Conservation (phyloP, 495 filamentous ascomycete species). For the Penicillium parvum region DNA sequence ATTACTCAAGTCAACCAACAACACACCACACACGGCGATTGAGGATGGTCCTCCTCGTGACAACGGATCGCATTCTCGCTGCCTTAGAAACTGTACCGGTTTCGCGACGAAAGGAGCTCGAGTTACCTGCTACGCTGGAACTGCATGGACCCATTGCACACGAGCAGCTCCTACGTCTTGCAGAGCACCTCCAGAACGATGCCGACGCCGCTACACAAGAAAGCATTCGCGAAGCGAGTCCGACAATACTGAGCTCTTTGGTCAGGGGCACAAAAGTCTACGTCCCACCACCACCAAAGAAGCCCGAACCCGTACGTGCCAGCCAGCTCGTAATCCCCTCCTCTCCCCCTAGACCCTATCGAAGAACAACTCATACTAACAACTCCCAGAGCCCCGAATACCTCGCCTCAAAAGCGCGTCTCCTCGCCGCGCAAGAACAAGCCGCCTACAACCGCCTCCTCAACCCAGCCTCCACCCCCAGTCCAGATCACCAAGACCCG, state of each 20-base stretch:
- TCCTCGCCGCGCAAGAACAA: constrained; percentile 75
- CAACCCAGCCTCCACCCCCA: constrained; percentile 34
- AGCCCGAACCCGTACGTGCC: constrained; percentile 66
- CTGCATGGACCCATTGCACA: constrained; percentile 75
- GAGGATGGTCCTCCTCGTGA: constrained; percentile 73
- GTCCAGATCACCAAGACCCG: constrained; percentile 42
- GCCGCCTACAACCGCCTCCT: constrained; percentile 75
- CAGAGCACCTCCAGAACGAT: constrained; percentile 44
- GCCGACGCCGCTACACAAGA: constrained; percentile 3
- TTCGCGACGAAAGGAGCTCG: constrained; percentile 26
- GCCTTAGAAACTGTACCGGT: constrained; percentile 49
- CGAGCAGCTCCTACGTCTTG: constrained; percentile 65
- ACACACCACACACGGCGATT: not conserved
- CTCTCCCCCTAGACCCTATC: too few relatives aligned
- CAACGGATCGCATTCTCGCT: constrained; percentile 65
- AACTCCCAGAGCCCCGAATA: constrained; percentile 71
- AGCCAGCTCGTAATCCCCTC: not conserved
- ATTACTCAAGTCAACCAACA: not conserved
- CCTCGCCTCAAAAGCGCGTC: constrained; percentile 79
- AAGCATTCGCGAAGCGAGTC: not conserved
- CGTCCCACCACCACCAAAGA: constrained; percentile 68
- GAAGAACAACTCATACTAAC: not conserved
- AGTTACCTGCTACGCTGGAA: constrained; percentile 35
- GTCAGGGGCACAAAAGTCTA: constrained; percentile 72
- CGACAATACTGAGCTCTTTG: constrained; percentile 55